Evolutionary conservation across 805 yeast genomes (phyloP).

Genomic region (Nakazawaea ambrosiae): DNA sequence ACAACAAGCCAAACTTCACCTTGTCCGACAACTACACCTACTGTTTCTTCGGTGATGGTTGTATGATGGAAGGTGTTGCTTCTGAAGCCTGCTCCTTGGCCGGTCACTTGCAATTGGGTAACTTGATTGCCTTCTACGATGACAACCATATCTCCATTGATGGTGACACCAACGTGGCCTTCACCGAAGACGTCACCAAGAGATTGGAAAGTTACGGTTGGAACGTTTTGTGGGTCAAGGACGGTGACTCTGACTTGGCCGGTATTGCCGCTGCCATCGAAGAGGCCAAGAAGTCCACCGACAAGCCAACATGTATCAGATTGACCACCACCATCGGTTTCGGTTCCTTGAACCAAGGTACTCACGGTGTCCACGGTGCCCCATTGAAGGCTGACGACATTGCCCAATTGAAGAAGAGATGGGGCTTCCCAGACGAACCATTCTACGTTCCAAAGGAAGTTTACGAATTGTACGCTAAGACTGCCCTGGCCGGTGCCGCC

Average conservation of each 20-base stretch:
- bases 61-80: conserved; percentile 97
- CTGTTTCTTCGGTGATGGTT: conserved; percentile 90
- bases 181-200: conserved; percentile 84
- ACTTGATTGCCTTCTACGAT: conserved; percentile 92
- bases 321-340: conserved; percentile 88
- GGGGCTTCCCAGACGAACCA: conserved; percentile 80
- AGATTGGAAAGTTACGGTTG: conserved; percentile 93
- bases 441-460: conserved; percentile 84
- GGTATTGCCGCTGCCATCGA: conserved; percentile 70
- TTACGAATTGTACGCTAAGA: conserved; percentile 54
- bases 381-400: conserved; percentile 93
- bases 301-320: conserved; percentile 88
- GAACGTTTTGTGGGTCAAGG: conserved; percentile 70
- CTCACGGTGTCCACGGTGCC: conserved; percentile 92
- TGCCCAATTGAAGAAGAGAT: conserved; percentile 72
- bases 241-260: conserved; percentile 75
- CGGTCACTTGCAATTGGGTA: conserved; percentile 90
- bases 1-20: conserved; percentile 78
- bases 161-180: conserved; percentile 83
- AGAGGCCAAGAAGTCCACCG: conserved; percentile 66
- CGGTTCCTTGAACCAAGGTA: conserved; percentile 82
- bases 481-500: conserved; percentile 55
- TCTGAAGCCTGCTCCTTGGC: conserved; percentile 93
- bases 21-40: conserved; percentile 73
- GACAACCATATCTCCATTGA: conserved; percentile 96